Base-by-base conservation (phyloP, 441 rosid species). In the Populus hybrid region DNA sequence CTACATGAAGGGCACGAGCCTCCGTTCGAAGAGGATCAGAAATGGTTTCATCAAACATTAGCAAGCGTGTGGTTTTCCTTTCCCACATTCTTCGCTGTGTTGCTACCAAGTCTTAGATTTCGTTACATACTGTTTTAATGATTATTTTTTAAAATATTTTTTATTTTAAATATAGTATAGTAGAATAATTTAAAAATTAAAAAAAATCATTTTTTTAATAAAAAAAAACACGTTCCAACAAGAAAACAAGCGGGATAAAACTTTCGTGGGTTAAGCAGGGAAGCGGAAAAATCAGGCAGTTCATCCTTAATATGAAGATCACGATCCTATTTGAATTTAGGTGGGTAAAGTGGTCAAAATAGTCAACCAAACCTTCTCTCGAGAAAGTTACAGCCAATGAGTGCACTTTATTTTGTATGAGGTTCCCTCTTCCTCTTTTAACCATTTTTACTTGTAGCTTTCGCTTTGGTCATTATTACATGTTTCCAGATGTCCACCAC, bases 401-500 rank as follows among this genome's bases (percentile, higher is more conserved):
- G 74, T 74, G 79, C 89, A 80, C 91, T 91, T 91, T 91, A 84
- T 76, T 88, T 91, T 83, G 91, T 82, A 86, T 50, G 76, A 71
- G 70, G 74, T 91, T 88, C 91, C 91, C 94, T 87, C 93, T 75
- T 68, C 79, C 28, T 21, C 75, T 30, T 18, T 53, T 53, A 53
- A 53, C 61, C 61, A 53, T 18, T 69, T 75, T 84, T 77, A 26
- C 79, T 67, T 28, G 64, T 59, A 70, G 36, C 83, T 75, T 80
- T 83, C 73, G 75, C 77, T 73, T 72, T 80, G 74, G 16, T 78
- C 81, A 83, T 87, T 12, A 90, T 90, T 69, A 76, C 76, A 28
- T 74, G 12, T 83, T 85, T 80, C 82, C 76, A 28, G 75, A 19
- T 83, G 86, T 80, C 82, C 78, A 74, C 88, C 86, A 77, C 86